A percentile compares a stretch with the other conserved stretches of the same genome.
Evolutionary conservation across 2,329 filamentous ascomycete species (phyloP).

Genomic region (Lachnellula willkommii): DNA sequence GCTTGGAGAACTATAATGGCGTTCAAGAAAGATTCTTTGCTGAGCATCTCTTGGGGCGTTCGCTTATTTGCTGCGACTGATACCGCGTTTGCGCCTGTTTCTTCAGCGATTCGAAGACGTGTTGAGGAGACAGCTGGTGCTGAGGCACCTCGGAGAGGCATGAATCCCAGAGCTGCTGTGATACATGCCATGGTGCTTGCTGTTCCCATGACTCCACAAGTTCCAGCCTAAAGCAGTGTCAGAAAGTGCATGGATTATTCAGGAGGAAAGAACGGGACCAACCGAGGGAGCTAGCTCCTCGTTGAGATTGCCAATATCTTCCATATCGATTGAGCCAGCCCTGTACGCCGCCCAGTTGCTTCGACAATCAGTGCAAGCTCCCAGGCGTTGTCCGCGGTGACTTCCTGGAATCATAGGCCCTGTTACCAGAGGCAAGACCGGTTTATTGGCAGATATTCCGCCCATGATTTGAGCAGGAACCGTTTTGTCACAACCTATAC

Average conservation of each 20-base stretch:
- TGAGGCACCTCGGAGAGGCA: constrained; percentile 46
- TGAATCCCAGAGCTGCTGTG: constrained; percentile 46
- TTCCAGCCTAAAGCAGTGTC: constrained; percentile 32
- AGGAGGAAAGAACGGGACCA: constrained; percentile 21
- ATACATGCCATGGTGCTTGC: constrained; percentile 53
- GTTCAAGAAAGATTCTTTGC: constrained; percentile 44
- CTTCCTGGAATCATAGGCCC: constrained; percentile 73
- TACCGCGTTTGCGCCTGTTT: constrained; percentile 47
- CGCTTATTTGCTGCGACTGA: constrained; percentile 35
- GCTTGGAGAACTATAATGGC: constrained; percentile 41
- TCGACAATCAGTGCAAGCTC: constrained; percentile 70
- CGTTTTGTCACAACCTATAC: constrained; percentile 67
- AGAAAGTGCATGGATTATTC: too few species aligned
- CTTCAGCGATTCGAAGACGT: constrained; percentile 45
- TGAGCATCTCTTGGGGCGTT: constrained; percentile 41
- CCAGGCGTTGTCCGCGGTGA: constrained; percentile 57
- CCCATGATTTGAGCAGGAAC: constrained; percentile 72
- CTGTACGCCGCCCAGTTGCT: constrained; percentile 68
- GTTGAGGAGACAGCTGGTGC: constrained; percentile 48
- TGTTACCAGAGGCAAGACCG: constrained; percentile 62
- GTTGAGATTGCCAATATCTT: constrained; percentile 65
- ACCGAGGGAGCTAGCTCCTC: constrained; percentile 68
- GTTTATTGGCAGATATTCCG: constrained; percentile 68
- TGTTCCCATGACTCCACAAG: constrained; percentile 54
- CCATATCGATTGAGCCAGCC: constrained; percentile 61